Base-by-base conservation (phyloP, 306 rosid species). In the Citrullus mucosospermus region DNA sequence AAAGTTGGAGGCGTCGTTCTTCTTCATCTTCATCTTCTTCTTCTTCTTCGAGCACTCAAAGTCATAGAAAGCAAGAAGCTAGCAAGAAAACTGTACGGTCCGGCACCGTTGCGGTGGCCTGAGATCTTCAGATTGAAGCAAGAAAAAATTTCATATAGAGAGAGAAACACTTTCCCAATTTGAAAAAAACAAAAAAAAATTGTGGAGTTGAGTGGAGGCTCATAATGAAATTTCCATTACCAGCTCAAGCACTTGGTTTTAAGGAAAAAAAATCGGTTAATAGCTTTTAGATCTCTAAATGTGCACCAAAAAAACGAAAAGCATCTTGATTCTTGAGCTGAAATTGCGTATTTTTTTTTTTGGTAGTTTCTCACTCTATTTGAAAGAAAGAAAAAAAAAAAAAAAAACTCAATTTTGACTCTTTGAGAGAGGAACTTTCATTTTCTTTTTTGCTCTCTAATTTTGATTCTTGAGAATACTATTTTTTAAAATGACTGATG, bases 41-140 rank as follows among this genome's bases (percentile, higher is more conserved):
- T 38, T 57, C 84, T 8, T 66, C 81, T 13, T 11, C 66, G 60
- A 62, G 75, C 17, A 84, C 70, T 68, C 88, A 93, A 32, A 61
- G 86, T 34, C 82, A 81, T 34, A 89, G 93, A 77, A 85, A 89
- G 78, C 81, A 94, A 30, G 96, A 91, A 43, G 17, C 88, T 80
- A 85, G 73, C 74, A 86, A 87, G 78, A 84, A 94, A 77, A 69
- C 81, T 78, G 89, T 90, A 13, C 85, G 89, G 87, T 78, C 95
- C 13, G 96, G 90, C 58, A 85, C 93, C 16, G 95, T 94, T 58
- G 88, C 82, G 16, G 98, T 94, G 34, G 91, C 95, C 82, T 94
- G 84, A 88, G 87, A 53, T 44, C 38, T 25, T 61, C 15, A 32
- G 36, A 38, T 67, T 39, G 32, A 17, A 53, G 6, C 22, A 17